phyloP scores from a whole-genome alignment of 495 filamentous ascomycete genomes.

The Hyaloscypha bicolor region DNA sequence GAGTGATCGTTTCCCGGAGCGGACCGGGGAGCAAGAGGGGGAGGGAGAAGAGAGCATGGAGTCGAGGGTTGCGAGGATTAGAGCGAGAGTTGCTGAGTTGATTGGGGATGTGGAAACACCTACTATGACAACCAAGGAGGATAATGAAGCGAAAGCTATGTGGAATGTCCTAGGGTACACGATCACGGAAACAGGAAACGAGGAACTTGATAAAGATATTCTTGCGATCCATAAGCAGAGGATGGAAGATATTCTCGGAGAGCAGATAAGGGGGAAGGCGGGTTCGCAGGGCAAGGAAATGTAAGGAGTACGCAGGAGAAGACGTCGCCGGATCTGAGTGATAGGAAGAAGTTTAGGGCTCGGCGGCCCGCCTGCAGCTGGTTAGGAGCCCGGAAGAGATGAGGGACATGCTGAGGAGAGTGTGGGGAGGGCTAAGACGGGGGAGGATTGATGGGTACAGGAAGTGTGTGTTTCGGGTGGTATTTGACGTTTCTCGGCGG shows the following conservation, averaged over 20 bases:
- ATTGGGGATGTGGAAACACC: background rate
- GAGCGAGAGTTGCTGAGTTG: background rate
- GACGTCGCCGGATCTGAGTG: no score
- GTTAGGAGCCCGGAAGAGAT: background rate
- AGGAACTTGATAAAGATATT: background rate
- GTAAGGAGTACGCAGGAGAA: background rate
- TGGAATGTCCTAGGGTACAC: background rate
- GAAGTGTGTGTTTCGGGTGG: background rate
- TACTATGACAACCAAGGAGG: background rate
- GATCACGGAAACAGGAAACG: background rate
- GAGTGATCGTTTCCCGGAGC: background rate
- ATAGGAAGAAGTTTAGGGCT: background rate
- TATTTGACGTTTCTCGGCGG: background rate
- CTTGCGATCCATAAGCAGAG: background rate
- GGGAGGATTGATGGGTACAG: background rate
- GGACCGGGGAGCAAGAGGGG: no score
- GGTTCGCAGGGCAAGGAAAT: background rate
- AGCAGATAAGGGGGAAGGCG: no score
- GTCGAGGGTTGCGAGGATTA: no score
- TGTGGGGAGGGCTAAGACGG: background rate
- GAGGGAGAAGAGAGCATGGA: background rate
- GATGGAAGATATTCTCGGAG: background rate
- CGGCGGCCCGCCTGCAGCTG: background rate
- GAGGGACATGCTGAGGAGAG: conserved; percentile 11
- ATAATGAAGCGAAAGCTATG: background rate